Percentiles rank a stretch among this genome's conserved stretches.
Conservation (phyloP, 306 rosid species). For the Trifolium pratense region DNA sequence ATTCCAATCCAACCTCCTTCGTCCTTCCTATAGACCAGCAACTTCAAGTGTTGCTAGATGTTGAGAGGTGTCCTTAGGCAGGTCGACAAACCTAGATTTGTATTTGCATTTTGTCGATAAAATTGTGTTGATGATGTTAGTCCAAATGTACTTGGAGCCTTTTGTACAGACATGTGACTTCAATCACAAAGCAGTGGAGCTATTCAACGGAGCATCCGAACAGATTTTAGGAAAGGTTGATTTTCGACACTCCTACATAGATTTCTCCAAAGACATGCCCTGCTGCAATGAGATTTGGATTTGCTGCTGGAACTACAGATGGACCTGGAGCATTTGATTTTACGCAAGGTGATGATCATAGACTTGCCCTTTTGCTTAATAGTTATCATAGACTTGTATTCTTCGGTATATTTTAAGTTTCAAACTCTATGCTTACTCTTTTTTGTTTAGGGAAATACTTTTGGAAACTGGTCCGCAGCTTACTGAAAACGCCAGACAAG, state of each 20-base stretch:
- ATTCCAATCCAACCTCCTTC: too few species aligned
- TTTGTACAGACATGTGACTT: conserved; percentile 91
- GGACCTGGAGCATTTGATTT: conserved; percentile 99
- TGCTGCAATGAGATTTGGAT: conserved; percentile 92
- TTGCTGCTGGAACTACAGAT: conserved; percentile 98
- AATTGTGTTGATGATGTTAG: conserved; percentile 95
- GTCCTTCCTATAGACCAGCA: conserved; percentile 72
- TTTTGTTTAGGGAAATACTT: too few species aligned
- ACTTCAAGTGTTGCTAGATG: conserved; percentile 72
- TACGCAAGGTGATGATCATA: conserved; percentile 93
- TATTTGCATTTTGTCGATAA: conserved; percentile 93
- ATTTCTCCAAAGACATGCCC: conserved; percentile 95
- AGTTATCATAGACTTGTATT: too few species aligned
- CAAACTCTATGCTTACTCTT: too few species aligned
- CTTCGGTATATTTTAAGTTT: too few species aligned
- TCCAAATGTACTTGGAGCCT: conserved; percentile 91
- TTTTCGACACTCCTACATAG: too few species aligned
- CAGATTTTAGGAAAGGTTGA: too few species aligned
- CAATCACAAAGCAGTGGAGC: too few species aligned
- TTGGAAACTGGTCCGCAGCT: too few species aligned
- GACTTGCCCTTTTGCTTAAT: too few species aligned
- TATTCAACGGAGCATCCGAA: too few species aligned
- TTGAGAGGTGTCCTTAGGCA: conserved; percentile 72
- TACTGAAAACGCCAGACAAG: too few species aligned
- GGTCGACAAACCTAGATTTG: conserved; percentile 73